Evolutionary conservation across 768 basidiomycete genomes (phyloP).

Genomic region (Mrakia frigida): DNA sequence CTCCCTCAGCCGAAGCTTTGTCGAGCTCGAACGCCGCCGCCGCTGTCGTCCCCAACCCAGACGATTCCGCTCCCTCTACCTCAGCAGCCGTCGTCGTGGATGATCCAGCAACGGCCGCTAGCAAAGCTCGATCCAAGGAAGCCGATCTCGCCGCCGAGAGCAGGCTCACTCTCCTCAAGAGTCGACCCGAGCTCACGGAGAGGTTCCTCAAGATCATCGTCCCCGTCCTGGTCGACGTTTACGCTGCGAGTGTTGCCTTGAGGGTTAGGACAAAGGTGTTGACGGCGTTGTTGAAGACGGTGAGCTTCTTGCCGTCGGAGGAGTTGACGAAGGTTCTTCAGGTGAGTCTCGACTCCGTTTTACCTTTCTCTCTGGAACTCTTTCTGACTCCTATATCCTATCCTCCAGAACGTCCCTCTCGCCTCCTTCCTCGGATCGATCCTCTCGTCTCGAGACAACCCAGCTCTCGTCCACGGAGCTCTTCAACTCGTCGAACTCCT

Average conservation of each 20-base stretch:
- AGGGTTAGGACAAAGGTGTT: conserved; percentile 84
- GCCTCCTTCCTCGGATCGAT: conserved; percentile 94
- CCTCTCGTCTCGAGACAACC: conserved; percentile 84
- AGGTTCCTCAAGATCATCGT: conserved; percentile 83
- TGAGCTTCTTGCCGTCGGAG: conserved; percentile 76
- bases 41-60: conserved; percentile 24
- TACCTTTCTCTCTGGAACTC: not conserved
- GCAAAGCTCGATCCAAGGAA: conserved; percentile 44
- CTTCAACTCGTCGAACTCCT: conserved; percentile 91
- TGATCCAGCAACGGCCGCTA: conserved; percentile 41
- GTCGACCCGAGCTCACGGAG: conserved; percentile 64
- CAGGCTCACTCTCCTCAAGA: conserved; percentile 67
- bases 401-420: conserved; percentile 74
- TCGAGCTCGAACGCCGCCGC: conserved; percentile 24
- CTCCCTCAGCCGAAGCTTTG: not conserved
- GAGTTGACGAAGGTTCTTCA: conserved; percentile 69
- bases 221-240: conserved; percentile 95
- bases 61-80: conserved; percentile 37
- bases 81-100: conserved; percentile 38
- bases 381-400: not conserved
- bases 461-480: conserved; percentile 75
- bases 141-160: conserved; percentile 48
- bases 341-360: conserved; percentile 49
- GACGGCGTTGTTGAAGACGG: conserved; percentile 79
- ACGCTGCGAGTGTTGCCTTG: conserved; percentile 89